Base-by-base conservation (phyloP, 2,329 filamentous ascomycete species). In the Penicillium glabrum region DNA sequence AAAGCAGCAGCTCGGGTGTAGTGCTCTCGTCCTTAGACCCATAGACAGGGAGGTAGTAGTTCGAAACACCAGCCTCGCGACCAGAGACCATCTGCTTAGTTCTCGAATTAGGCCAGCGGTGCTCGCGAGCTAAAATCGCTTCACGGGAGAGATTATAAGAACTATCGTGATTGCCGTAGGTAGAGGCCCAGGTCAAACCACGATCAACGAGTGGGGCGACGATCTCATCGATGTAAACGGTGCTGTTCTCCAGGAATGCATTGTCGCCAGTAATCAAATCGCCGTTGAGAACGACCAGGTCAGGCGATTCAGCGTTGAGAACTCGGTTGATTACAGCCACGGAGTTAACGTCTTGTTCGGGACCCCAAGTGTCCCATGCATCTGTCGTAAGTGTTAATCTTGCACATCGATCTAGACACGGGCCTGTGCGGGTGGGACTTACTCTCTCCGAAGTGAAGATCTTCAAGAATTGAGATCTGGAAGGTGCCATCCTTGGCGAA, bases 371-470 rank as follows among this genome's bases (percentile, higher is more conserved):
- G 23, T 54, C 52, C 56, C 79, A 77, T 77, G 56, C 81, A 84
- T 51, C 56, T 54, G 11, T 33, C 29, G 5, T 13, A 10, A 37
- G 8, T 37, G 6, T 29, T 11, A 29, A 29, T 69, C 61, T 13
- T 11, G 24, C 3, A 13, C 9, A 23, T 14, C 26, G 6, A 23
- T 39, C 1, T 19, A 19, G 35, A 14, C 9, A 31, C 21, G 5
- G 6, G 8, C 13, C 3, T 41, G 3, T 6, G 8, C 5, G 27
- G 6, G 11, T n/a, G n/a, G 11, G 13, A 51, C 67, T 61, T 70
- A 84, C 84, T 82, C 69, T 91, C 88, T 13, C 87, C 89, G 66
- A 88, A 88, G 67, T 91, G 88, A 8, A 91, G 72, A 64, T 91
- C 89, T 35, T 85, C 82, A 58, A 91, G 88, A n/a, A 91, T 80